These are phyloP conservation scores for Rhizopus arrhizus DNA, from an alignment of 371 early-diverging fungal genomes.

Conservation along the genomic window DNA sequence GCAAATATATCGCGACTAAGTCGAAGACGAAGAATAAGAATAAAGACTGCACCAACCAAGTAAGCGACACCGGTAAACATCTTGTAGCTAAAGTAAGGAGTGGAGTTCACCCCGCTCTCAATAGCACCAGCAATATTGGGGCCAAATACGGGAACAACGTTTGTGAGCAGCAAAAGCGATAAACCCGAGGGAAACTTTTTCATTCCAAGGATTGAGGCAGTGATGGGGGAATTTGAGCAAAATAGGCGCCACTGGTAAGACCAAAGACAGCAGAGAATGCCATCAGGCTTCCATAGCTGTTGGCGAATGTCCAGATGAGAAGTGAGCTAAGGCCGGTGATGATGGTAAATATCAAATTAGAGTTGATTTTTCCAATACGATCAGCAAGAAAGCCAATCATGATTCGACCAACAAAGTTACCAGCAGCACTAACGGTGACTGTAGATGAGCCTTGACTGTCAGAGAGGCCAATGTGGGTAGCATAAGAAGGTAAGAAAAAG, in stretches of 20 bases:
- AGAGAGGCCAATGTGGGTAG: conserved; percentile 33
- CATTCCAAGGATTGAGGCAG: conserved; percentile 36
- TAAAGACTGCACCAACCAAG: conserved; percentile 15
- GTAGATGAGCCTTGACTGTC: conserved; percentile 33
- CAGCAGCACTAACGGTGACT: conserved; percentile 47
- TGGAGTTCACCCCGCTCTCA: conserved; percentile 22
- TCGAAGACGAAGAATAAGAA: conserved; percentile 23
- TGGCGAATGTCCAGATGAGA: conserved; percentile 59
- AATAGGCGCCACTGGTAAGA: conserved; percentile 43
- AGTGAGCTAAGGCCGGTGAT: conserved; percentile 39
- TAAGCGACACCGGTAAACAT: conserved; percentile 37
- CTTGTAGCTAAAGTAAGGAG: conserved; percentile 37
- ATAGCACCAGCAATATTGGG: conserved; percentile 43
- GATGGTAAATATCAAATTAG: conserved; percentile 33
- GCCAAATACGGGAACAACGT: conserved; percentile 37
- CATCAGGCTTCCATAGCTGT: conserved; percentile 40
- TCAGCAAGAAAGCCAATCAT: conserved; percentile 48
- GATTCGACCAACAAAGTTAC: conserved; percentile 65
- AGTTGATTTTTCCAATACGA: conserved; percentile 49
- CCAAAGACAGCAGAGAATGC: conserved; percentile 48
- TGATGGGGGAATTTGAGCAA: conserved; percentile 42
- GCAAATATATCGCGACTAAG: conserved; percentile 23
- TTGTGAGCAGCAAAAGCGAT: conserved; percentile 34
- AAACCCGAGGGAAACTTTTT: conserved; percentile 41
- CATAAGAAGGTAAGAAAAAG: conserved; percentile 56